Evolutionary conservation across 345 rosid species (phyloP).

Genomic region (Gossypium ekmanianum): DNA sequence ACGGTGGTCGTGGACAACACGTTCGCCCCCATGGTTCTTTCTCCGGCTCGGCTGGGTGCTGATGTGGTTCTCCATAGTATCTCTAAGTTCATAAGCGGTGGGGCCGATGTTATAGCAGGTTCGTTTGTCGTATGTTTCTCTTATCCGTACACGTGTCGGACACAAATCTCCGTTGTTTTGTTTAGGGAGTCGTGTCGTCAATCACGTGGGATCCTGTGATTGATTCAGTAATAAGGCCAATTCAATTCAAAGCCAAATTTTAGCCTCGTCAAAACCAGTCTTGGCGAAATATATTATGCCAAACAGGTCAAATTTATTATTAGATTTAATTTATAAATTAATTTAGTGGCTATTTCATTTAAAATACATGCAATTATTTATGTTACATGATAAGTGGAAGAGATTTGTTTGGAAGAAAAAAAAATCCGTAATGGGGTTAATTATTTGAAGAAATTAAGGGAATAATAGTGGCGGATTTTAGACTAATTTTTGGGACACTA

Average conservation of each 20-base stretch:
- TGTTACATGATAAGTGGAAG: no score
- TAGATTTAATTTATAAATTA: no score
- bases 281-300: neutral
- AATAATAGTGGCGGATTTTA: no score
- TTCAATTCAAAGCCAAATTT: no score
- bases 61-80: conserved; percentile 91
- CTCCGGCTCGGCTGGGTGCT: conserved; percentile 89
- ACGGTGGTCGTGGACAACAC: conserved; percentile 88
- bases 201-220: neutral
- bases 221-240: neutral
- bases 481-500: no score
- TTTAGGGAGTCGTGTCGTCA: neutral
- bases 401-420: no score
- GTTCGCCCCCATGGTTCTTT: conserved; percentile 83
- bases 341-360: no score
- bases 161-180: neutral
- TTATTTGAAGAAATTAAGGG: no score
- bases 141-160: conserved; percentile 28
- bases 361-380: no score
- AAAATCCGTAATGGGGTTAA: no score
- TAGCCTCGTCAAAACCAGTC: no score
- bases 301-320: neutral
- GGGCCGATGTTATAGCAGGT: conserved; percentile 97
- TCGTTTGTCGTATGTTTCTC: conserved; percentile 13
- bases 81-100: conserved; percentile 94